Evolutionary conservation across 2,329 filamentous ascomycete genomes (phyloP).

Genomic region (Trichoderma aggressivum): DNA sequence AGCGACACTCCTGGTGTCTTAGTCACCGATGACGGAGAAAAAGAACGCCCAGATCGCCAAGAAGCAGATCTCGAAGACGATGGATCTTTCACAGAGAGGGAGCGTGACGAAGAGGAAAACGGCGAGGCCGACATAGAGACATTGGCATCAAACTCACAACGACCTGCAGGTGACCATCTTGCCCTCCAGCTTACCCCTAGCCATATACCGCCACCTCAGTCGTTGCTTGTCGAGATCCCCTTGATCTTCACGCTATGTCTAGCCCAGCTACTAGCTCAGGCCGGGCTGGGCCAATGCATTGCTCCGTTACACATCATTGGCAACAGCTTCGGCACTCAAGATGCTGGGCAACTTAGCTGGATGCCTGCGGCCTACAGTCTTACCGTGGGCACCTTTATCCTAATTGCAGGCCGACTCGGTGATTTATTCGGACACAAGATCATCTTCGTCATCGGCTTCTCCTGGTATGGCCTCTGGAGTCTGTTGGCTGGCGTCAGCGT

Average conservation of each 20-base stretch:
- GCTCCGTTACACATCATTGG: slow-evolving; percentile 42
- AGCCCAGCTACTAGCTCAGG: slow-evolving; percentile 25
- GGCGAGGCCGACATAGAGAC: background rate
- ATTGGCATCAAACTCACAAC: background rate
- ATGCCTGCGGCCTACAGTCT: slow-evolving; percentile 52
- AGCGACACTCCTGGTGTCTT: background rate
- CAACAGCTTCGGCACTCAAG: slow-evolving; percentile 37
- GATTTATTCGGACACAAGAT: slow-evolving; percentile 51
- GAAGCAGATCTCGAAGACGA: background rate
- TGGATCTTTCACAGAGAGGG: background rate
- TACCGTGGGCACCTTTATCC: slow-evolving; percentile 50
- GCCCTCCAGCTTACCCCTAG: slow-evolving; percentile 7
- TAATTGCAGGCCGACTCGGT: slow-evolving; percentile 51
- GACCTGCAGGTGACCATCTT: background rate
- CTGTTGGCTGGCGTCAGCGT: slow-evolving; percentile 39
- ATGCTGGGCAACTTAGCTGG: slow-evolving; percentile 46
- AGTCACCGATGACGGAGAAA: background rate
- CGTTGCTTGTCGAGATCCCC: background rate
- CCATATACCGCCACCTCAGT: background rate
- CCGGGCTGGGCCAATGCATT: slow-evolving; percentile 23
- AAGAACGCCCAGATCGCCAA: background rate
- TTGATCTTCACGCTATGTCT: slow-evolving; percentile 22
- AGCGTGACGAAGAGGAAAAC: background rate
- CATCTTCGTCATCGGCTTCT: slow-evolving; percentile 47
- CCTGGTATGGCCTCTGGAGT: slow-evolving; percentile 49